These are phyloP conservation scores for Calonectria pauciramosa DNA, from an alignment of 2,329 filamentous ascomycete species.

Conservation along the genomic window DNA sequence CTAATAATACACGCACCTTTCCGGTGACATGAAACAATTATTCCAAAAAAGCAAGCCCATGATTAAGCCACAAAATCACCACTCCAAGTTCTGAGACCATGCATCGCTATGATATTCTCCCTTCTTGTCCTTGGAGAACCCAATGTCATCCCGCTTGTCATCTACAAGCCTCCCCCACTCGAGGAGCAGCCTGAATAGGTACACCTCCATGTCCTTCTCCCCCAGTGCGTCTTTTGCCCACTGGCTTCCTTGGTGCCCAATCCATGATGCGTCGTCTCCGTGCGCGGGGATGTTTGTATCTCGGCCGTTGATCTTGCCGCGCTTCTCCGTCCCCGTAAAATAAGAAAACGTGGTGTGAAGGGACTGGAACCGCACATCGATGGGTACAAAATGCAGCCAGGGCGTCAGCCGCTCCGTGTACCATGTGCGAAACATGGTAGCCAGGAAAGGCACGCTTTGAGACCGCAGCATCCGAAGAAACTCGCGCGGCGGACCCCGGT, in stretches of 20 bases:
- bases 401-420: constrained; percentile 80
- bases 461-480: constrained; percentile 77
- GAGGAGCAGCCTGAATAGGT: constrained; percentile 81
- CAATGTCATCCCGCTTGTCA: constrained; percentile 67
- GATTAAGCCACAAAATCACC: constrained; percentile 31
- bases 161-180: constrained; percentile 82
- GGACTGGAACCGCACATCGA: constrained; percentile 80
- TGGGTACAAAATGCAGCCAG: constrained; percentile 86
- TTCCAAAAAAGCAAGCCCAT: background rate
- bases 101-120: constrained; percentile 47
- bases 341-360: constrained; percentile 82
- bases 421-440: constrained; percentile 83
- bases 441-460: constrained; percentile 76
- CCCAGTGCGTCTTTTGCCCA: constrained; percentile 76
- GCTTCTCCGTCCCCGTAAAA: constrained; percentile 71
- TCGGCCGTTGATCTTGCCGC: constrained; percentile 58
- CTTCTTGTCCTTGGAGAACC: constrained; percentile 47
- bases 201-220: constrained; percentile 84
- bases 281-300: constrained; percentile 63
- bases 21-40: background rate
- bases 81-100: constrained; percentile 46
- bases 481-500: constrained; percentile 71
- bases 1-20: constrained; percentile 7
- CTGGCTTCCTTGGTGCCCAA: constrained; percentile 73
- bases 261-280: constrained; percentile 69